Percentiles rank a stretch among this genome's conserved stretches.
phyloP scores from a whole-genome alignment of 1,284 basidiomycete genomes.

The Naganishia sp. region DNA sequence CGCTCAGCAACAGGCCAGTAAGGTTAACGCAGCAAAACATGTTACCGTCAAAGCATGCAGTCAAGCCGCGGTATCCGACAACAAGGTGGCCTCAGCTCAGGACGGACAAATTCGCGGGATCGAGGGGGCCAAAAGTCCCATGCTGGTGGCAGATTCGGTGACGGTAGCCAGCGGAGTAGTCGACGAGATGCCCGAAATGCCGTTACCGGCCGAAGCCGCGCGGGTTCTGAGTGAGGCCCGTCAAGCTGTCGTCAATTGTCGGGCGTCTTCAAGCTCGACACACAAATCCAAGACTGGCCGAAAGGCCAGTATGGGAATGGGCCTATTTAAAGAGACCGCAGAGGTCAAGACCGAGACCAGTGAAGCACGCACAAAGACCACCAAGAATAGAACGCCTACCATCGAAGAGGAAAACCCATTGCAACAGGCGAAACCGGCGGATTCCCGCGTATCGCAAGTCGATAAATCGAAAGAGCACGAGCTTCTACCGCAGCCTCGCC shows the following conservation, averaged over 20 bases:
- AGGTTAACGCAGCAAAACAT: not conserved
- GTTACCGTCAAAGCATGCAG: not conserved
- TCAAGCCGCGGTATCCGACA: not conserved
- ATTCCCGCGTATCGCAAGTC: no score
- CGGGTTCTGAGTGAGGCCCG: slow-evolving; percentile 49
- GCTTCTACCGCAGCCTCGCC: no score
- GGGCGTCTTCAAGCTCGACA: not conserved
- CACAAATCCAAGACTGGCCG: slow-evolving; percentile 47
- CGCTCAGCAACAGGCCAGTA: slow-evolving; percentile 13
- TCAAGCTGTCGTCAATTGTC: slow-evolving; percentile 20
- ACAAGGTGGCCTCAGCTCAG: not conserved
- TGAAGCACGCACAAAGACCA: slow-evolving; percentile 25
- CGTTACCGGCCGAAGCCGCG: slow-evolving; percentile 47
- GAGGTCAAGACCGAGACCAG: slow-evolving; percentile 31
- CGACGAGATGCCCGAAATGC: slow-evolving; percentile 40
- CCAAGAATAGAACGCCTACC: slow-evolving; percentile 20
- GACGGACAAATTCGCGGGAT: not conserved
- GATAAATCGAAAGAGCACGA: no score
- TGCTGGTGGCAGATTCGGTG: not conserved
- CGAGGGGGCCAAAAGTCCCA: not conserved
- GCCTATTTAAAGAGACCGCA: slow-evolving; percentile 52
- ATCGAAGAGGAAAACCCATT: slow-evolving; percentile 22
- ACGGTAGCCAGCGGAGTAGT: not conserved
- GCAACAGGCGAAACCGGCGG: no score
- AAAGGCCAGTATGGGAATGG: slow-evolving; percentile 55